phyloP scores from a whole-genome alignment of 164 flowering plant species.

The Berberis vulgaris region DNA sequence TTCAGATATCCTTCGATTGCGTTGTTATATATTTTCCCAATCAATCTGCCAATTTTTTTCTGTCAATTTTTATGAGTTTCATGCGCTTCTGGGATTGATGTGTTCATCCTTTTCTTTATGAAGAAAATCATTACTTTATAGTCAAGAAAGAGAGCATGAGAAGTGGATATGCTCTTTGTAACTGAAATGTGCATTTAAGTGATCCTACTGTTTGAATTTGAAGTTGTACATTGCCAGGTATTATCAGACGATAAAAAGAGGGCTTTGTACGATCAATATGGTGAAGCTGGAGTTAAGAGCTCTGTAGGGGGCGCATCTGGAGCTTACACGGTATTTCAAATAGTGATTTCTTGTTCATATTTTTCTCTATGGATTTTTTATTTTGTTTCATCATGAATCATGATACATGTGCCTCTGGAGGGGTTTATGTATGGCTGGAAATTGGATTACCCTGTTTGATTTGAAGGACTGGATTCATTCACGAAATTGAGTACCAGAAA shows the following conservation, averaged over 20 bases:
- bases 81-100: background rate
- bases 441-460: background rate
- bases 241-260: constrained; percentile 97
- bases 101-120: background rate
- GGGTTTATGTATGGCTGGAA: background rate
- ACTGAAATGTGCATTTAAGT: constrained; percentile 2
- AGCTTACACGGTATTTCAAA: constrained; percentile 68
- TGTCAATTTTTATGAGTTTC: background rate
- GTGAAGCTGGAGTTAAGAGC: constrained; percentile 96
- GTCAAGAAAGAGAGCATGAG: background rate
- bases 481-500: background rate
- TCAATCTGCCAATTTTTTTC: background rate
- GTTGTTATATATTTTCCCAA: background rate
- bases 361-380: background rate
- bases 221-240: constrained; percentile 67
- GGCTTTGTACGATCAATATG: constrained; percentile 90
- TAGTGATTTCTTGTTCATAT: constrained; percentile 1
- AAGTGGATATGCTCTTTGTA: background rate
- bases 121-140: background rate
- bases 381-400: background rate
- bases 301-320: constrained; percentile 63
- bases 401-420: no score
- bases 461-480: background rate
- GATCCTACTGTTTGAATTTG: constrained; percentile 30
- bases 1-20: no score